Conservation (phyloP, 73 alveolate species). For the Blepharisma stoltei region DNA sequence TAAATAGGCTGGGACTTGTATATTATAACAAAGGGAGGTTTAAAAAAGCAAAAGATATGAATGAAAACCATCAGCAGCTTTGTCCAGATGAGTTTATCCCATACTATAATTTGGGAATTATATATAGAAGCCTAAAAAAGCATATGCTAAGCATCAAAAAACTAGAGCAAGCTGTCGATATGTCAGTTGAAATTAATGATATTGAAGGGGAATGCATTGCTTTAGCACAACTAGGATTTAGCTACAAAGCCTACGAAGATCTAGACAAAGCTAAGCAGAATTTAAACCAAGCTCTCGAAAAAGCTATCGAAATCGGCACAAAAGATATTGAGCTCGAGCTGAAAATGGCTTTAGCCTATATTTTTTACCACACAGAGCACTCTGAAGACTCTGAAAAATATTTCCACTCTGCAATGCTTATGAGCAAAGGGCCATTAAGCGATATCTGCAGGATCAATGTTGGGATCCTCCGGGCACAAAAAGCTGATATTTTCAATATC, state of each 20-base stretch:
- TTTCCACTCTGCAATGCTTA: background rate
- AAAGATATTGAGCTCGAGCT: background rate
- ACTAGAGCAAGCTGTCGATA: background rate
- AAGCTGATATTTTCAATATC: no score
- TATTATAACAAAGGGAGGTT: constrained; percentile 19
- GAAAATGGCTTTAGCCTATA: constrained; percentile 22
- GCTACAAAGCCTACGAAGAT: background rate
- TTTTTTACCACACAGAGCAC: background rate
- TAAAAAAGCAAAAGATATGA: background rate
- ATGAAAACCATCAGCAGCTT: background rate
- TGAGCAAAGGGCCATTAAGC: background rate
- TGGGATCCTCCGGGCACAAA: constrained; percentile 5
- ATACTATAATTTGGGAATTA: constrained; percentile 14
- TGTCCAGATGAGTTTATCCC: constrained; percentile 23
- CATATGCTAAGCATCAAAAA: background rate
- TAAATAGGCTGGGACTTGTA: constrained; percentile 32
- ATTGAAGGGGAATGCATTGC: constrained; percentile 8
- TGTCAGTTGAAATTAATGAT: background rate
- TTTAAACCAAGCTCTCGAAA: background rate
- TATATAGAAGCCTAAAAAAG: background rate
- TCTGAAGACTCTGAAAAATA: background rate
- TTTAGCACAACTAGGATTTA: constrained; percentile 9
- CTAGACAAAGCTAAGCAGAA: background rate
- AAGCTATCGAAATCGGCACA: background rate
- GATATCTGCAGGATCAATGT: constrained; percentile 25